These are phyloP conservation scores for slime mould (Dictyostelium discoideum) DNA, from an alignment of 78 protist genomes.

Conservation along the genomic window dicty_2.7 NC_007088.5:7440001-7440500, in stretches of 20 bases:
- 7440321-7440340: slow-evolving; percentile 66
- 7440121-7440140: slow-evolving; percentile 55
- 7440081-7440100: not conserved
- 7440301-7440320: slow-evolving; percentile 32
- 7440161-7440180: slow-evolving; percentile 55
- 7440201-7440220: slow-evolving; percentile 43
- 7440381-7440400: slow-evolving; percentile 35
- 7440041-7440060: not conserved
- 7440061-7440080: not conserved
- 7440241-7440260: slow-evolving; percentile 53
- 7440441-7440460: slow-evolving; percentile 83
- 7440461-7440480: slow-evolving; percentile 76
- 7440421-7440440: slow-evolving; percentile 68
- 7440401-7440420: slow-evolving; percentile 71
- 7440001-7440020: slow-evolving; percentile 69
- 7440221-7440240: slow-evolving; percentile 75
- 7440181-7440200: slow-evolving; percentile 57
- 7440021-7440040: not conserved
- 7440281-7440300: slow-evolving; percentile 22
- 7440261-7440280: slow-evolving; percentile 43
- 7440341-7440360: slow-evolving; percentile 53
- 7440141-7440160: slow-evolving; percentile 66
- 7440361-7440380: slow-evolving; percentile 83
- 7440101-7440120: not conserved
- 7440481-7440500: slow-evolving; percentile 71